These are phyloP conservation scores for Termitomyces sp. DNA, from an alignment of 768 basidiomycete species.

Conservation along the genomic window DNA sequence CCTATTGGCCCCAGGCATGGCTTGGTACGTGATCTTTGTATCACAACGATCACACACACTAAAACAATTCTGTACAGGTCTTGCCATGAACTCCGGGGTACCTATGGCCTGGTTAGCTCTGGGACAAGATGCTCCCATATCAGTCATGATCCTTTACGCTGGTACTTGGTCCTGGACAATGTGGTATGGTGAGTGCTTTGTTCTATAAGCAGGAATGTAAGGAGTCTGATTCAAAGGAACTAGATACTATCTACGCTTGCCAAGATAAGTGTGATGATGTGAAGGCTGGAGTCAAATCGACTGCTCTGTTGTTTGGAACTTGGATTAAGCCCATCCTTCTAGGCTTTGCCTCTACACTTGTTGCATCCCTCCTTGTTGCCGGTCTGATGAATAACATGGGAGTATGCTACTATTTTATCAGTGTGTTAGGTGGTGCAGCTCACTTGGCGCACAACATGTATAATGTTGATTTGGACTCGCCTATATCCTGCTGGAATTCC, in stretches of 20 bases:
- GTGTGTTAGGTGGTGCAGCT: slow-evolving; percentile 10
- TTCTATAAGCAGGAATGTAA: neutral
- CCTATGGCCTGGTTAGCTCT: slow-evolving; percentile 27
- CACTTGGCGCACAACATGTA: slow-evolving; percentile 9
- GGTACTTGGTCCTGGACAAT: slow-evolving; percentile 20
- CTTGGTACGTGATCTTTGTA: slow-evolving; percentile 23
- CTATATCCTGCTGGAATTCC: slow-evolving; percentile 15
- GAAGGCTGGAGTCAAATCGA: slow-evolving; percentile 16
- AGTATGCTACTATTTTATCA: slow-evolving; percentile 9
- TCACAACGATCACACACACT: neutral
- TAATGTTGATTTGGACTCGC: slow-evolving; percentile 12
- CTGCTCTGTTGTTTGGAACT: slow-evolving; percentile 13
- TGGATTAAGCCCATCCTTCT: slow-evolving; percentile 14
- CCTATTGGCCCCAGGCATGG: slow-evolving; percentile 41
- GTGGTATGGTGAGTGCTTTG: slow-evolving; percentile 15
- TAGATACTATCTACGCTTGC: slow-evolving; percentile 60
- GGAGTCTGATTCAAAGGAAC: neutral
- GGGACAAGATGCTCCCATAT: slow-evolving; percentile 10
- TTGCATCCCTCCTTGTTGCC: slow-evolving; percentile 11
- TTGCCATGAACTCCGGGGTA: slow-evolving; percentile 32
- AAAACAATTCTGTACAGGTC: slow-evolving; percentile 6
- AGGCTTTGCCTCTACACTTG: slow-evolving; percentile 7
- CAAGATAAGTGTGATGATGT: slow-evolving; percentile 58
- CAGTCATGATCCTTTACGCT: slow-evolving; percentile 12
- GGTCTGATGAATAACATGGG: slow-evolving; percentile 14